Conservation (phyloP, 2,329 filamentous ascomycete genomes). For the Penicillium sclerotigenum region DNA sequence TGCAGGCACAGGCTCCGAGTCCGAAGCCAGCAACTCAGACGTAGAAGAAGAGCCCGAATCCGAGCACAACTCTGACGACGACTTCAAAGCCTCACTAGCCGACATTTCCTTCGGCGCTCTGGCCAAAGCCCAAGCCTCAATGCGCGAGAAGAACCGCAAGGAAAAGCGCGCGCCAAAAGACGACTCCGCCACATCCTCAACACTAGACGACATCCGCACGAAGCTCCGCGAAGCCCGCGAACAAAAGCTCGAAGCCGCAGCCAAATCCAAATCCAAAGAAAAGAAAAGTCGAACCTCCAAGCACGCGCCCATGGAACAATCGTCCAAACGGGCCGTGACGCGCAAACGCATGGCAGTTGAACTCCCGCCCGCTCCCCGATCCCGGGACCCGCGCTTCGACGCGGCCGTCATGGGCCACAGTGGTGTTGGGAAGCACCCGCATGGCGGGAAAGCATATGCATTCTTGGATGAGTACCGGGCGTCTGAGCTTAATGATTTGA, state of each 20-base stretch:
- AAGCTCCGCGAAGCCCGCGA: constrained; percentile 44
- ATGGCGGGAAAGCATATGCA: constrained; percentile 68
- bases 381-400: constrained; percentile 87
- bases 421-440: constrained; percentile 29
- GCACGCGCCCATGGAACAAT: constrained; percentile 80
- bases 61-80: constrained; percentile 33
- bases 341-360: constrained; percentile 72
- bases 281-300: constrained; percentile 63
- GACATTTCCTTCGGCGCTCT: constrained; percentile 85
- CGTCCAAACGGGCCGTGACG: constrained; percentile 78
- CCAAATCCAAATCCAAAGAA: constrained; percentile 29
- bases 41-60: constrained; percentile 24
- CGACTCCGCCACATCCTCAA: constrained; percentile 19
- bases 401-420: constrained; percentile 49
- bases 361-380: constrained; percentile 53
- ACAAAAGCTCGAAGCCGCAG: constrained; percentile 11
- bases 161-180: constrained; percentile 16
- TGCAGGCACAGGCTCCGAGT: constrained; percentile 32
- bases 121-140: constrained; percentile 74
- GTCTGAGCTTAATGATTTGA: constrained; percentile 75
- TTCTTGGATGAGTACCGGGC: constrained; percentile 86
- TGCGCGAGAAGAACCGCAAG: constrained; percentile 46
- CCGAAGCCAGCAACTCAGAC: constrained; percentile 41
- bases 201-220: constrained; percentile 39
- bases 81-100: constrained; percentile 45